Base-by-base conservation (phyloP, 2,329 filamentous ascomycete species). In the Pyrenophora tritici-repentis region DNA sequence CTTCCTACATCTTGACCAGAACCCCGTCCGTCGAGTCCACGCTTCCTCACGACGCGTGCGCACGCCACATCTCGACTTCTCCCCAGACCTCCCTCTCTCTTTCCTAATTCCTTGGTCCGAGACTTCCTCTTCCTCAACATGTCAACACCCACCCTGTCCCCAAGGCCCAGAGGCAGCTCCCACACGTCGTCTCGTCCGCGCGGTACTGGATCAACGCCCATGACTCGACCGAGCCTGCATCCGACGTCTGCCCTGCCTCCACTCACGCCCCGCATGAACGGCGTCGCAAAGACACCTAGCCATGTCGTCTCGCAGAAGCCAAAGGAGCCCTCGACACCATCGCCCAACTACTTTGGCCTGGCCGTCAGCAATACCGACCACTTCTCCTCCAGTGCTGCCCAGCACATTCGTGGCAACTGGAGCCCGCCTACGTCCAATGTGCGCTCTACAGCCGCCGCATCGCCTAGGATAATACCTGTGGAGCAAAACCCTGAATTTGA, bases 311-410 rank as follows among this genome's bases (percentile, higher is more conserved):
- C 48, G 14, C 53, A 64, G 12, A 63, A 55, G 48, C 50, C 53
- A 33, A 69, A 72, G 39, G 59, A 66, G n/a, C 62, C 66, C 3
- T 62, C 63, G 36, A 72, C 68, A 3, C 72, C 81, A 18, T 93
- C 90, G 69, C 90, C 91, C 10, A 95, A 92, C 71, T 96, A 96
- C 74, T 96, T 96, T 71, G 89, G 89, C 48, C 83, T 95, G 53
- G 79, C 86, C 24, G 76, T 90, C 56, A 72, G 83, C 16, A 73
- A 76, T 38, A 79, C 75, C 47, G 85, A 89, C 55, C 79, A 82
- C 18, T 81, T 86, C 55, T 86, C 87, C 45, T 87, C 86, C 2
- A 78, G 75, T 55, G 74, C 76, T 18, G 83, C 81, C 4, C 79
- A 80, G 29, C 79, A 88, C 55, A 81, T 86, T 1, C 84, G 84